Evolutionary conservation across 2,329 filamentous ascomycete species (phyloP), one percentile per base, ranked within the genome.

Genomic region (Niveomyces coronatus): DNA sequence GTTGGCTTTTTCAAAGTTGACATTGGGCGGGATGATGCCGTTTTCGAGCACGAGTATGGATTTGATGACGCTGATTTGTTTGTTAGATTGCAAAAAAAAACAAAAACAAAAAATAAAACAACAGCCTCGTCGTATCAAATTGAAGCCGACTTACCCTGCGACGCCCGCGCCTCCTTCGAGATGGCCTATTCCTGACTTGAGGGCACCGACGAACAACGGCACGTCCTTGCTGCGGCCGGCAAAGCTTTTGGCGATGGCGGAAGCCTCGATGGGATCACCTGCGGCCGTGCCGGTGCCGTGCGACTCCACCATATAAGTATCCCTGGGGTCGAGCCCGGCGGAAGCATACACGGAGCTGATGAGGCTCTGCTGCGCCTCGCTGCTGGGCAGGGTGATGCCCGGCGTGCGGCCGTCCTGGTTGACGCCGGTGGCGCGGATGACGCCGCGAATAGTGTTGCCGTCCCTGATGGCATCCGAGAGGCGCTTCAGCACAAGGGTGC

Each of bases 321-420:
- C 36, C 2, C 36, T 29, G 2, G 48, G 45, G 22, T 54, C 45
- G 4, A 57, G 47, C 4, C 50, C 61, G 0, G 59, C 53, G 4
- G 41, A 34, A 0, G 28, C 11, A 35, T 60, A 61, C 3, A 53
- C 50, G 4, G 46, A 43, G 26, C 43, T 28, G 20, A 60, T 60
- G 4, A 58, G 41, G 5, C 39, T 32, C 5, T 43, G 19, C 37
- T 52, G 51, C 1, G 50, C 26, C 9, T 22, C 13, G 3, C 3
- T 16, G 34, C 8, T 29, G 6, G 34, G 34, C 8, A 20, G 15
- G 2, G 26, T 19, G 22, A 39, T 39, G 11, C 30, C 30, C n/a
- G 26, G 18, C 2, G 63, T 64, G 7, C 49, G 46, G 4, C 67
- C 67, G 43, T 70, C 65, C 17, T 56, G 44, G 40, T 62, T 64